phyloP scores from a whole-genome alignment of 345 rosid genomes.

The Cardamine occulta region DNA sequence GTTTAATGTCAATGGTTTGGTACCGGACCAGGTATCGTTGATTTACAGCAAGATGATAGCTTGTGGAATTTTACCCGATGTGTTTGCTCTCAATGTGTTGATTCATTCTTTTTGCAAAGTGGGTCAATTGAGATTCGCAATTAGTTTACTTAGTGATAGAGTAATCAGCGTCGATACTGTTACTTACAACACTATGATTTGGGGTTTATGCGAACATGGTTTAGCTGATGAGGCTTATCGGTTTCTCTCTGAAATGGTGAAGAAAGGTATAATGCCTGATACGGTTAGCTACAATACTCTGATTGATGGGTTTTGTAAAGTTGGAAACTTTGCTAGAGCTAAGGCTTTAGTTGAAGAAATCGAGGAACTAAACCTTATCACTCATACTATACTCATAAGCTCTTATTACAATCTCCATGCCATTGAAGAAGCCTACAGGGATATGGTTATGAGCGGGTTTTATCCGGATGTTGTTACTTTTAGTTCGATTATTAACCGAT shows the following conservation, averaged over 20 bases:
- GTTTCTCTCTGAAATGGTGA: constrained; percentile 75
- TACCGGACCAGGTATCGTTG: constrained; percentile 70
- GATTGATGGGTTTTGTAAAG: constrained; percentile 78
- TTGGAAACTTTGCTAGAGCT: constrained; percentile 66
- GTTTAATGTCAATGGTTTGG: constrained; percentile 64
- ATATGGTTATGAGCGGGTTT: constrained; percentile 59
- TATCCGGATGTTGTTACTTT: constrained; percentile 82
- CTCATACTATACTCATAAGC: constrained; percentile 71
- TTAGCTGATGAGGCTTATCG: constrained; percentile 62
- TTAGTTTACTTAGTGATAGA: constrained; percentile 59
- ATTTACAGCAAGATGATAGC: constrained; percentile 69
- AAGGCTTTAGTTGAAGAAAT: constrained; percentile 60
- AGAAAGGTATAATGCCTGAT: constrained; percentile 62
- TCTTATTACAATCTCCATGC: constrained; percentile 60
- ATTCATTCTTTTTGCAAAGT: constrained; percentile 79
- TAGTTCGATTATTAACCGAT: constrained; percentile 68
- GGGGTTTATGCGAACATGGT: constrained; percentile 80
- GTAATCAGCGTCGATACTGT: constrained; percentile 58
- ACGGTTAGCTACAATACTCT: constrained; percentile 68
- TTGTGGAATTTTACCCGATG: constrained; percentile 63
- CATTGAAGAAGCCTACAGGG: constrained; percentile 71
- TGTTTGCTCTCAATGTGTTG: constrained; percentile 70
- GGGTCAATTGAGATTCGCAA: constrained; percentile 60
- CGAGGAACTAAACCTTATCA: constrained; percentile 61
- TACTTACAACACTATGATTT: constrained; percentile 73